Evolutionary conservation across 257 asterid species (phyloP).

Genomic region (Phtheirospermum japonicum): DNA sequence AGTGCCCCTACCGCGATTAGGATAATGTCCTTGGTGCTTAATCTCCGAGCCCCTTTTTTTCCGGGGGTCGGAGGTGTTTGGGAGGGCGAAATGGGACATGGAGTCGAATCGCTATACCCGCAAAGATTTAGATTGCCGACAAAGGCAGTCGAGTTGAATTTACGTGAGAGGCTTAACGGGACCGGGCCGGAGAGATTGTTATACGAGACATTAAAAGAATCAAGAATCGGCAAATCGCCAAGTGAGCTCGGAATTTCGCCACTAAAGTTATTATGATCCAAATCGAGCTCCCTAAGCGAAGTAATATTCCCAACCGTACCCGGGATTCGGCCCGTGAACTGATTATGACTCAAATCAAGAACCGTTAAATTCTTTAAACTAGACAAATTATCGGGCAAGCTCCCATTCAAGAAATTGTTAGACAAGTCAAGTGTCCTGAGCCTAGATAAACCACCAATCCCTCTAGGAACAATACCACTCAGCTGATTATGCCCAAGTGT

Average conservation of each 20-base stretch:
- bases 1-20: slow-evolving; percentile 77
- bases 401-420: slow-evolving; percentile 54
- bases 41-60: slow-evolving; percentile 33
- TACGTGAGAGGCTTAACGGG: slow-evolving; percentile 51
- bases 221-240: slow-evolving; percentile 55
- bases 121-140: slow-evolving; percentile 71
- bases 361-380: slow-evolving; percentile 50
- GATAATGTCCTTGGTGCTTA: slow-evolving; percentile 64
- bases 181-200: slow-evolving; percentile 81
- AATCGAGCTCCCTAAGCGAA: slow-evolving; percentile 56
- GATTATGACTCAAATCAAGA: slow-evolving; percentile 57
- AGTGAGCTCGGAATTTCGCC: slow-evolving; percentile 72
- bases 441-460: slow-evolving; percentile 42
- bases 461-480: slow-evolving; percentile 20
- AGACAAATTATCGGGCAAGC: slow-evolving; percentile 46
- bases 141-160: slow-evolving; percentile 68
- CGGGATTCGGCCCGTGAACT: slow-evolving; percentile 49
- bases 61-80: slow-evolving; percentile 28
- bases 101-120: slow-evolving; percentile 58
- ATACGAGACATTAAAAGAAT: slow-evolving; percentile 68
- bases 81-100: slow-evolving; percentile 51
- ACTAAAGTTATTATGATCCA: slow-evolving; percentile 53
- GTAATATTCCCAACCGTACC: slow-evolving; percentile 48
- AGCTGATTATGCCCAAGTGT: slow-evolving; percentile 5
- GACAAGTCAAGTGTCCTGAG: slow-evolving; percentile 55